Evolutionary conservation across 2,329 filamentous ascomycete species (phyloP), one percentile per base, ranked within the genome.

Genomic region (Penicillium sp.): DNA sequence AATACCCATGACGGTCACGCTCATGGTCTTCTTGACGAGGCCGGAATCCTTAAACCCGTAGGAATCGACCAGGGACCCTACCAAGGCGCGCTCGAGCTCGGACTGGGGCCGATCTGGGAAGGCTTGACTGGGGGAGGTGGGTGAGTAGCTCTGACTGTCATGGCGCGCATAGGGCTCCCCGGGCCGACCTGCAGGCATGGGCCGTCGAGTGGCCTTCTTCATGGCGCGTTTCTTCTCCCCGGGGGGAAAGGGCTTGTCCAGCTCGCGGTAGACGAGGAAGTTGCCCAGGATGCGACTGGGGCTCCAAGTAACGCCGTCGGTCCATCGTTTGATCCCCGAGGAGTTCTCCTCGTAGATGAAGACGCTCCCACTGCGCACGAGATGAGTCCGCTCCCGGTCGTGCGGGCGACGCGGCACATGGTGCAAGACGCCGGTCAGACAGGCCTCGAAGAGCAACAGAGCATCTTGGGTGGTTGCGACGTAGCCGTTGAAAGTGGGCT

Each of bases 251-350:
- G 88, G 86, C 65, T 88, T 86, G 59, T 89, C 84, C 42, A 95
- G 81, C 71, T 96, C 90, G 29, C 91, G 86, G 67, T 96, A 96
- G 62, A 95, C 84, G 42, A 96, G 81, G 64, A 91, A 95, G 69
- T 94, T 94, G 55, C 88, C 88, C 45, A 93, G 79, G 45, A 95
- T 93, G 14, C 89, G 87, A 72, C 88, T 95, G 0, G 92, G 92
- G 63, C 90, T 95, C 92, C 92, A 97, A 6, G 88, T 87, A 10
- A 93, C 85, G 13, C 92, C 92, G 64, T 97, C 92, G 0, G 92
- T 96, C 92, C 92, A 97, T 52, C 92, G 83, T 77, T 95, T 95
- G 76, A 96, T 96, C 5, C 91, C 91, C 0, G 92, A 95, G 0
- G 90, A 87, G 57, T 91, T 88, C 71, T 96, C 91, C 67, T 96